A percentile compares a stretch with the other conserved stretches of the same genome.
These are phyloP conservation scores for Cotoneaster glaucophyllus DNA, from an alignment of 306 rosid genomes.

Conservation along the genomic window DNA sequence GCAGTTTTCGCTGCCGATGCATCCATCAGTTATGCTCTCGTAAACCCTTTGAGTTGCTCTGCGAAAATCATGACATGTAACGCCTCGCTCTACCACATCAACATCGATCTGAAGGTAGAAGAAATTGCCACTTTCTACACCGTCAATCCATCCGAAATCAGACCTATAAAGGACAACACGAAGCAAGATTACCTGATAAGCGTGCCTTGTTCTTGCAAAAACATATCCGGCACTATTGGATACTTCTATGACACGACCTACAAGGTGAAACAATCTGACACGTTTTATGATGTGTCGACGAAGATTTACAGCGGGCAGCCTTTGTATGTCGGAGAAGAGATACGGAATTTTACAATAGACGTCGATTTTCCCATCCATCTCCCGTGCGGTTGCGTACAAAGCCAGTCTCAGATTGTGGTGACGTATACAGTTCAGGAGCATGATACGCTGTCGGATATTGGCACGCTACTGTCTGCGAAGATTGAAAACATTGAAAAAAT, in stretches of 20 bases:
- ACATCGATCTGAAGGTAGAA: slow-evolving; percentile 1
- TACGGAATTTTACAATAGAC: not conserved
- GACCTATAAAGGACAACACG: slow-evolving; percentile 10
- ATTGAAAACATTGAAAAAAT: slow-evolving; percentile 20
- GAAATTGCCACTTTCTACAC: slow-evolving; percentile 42
- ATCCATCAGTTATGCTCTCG: slow-evolving; percentile 1
- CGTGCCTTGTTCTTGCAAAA: slow-evolving; percentile 62
- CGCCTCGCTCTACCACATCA: slow-evolving; percentile 53
- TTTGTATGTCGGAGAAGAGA: slow-evolving; percentile 14
- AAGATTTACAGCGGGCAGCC: slow-evolving; percentile 54
- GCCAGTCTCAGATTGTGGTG: slow-evolving; percentile 52
- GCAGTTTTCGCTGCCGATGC: not conserved
- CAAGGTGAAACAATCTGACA: slow-evolving; percentile 26
- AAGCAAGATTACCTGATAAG: slow-evolving; percentile 47
- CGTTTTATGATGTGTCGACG: slow-evolving; percentile 20
- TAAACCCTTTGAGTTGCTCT: slow-evolving; percentile 46
- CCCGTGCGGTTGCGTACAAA: slow-evolving; percentile 62
- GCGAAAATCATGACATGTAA: slow-evolving; percentile 35
- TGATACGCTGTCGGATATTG: slow-evolving; percentile 46
- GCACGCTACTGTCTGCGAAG: slow-evolving; percentile 31
- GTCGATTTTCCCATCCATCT: slow-evolving; percentile 31
- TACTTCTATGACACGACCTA: slow-evolving; percentile 53
- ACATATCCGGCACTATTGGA: slow-evolving; percentile 24
- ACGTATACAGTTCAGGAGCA: slow-evolving; percentile 55
- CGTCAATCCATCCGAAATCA: slow-evolving; percentile 36